Evolutionary conservation across 805 yeast genomes (phyloP), one percentile per base, ranked within the genome.

Genomic region (Candida schatavii): DNA sequence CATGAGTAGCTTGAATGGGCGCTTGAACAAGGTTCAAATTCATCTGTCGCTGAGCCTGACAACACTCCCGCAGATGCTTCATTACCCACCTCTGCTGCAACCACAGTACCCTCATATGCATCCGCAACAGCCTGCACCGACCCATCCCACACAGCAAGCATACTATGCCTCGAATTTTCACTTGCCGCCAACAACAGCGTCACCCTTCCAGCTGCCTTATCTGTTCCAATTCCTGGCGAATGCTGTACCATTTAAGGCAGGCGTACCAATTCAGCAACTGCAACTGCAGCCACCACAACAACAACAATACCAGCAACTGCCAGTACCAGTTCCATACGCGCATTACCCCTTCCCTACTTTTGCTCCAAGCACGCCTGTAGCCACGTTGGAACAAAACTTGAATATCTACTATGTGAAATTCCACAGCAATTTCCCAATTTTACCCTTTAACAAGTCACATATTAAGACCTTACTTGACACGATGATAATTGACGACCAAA

Each of bases 381-480:
- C 55, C 37, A 37, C 52, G 5, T 40, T 68, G 6, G 71, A 68
- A 22, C 43, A 46, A 15, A 68, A 68, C 47, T 43, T 74, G 15
- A 66, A 62, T 27, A 42, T 60, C 3, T 77, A 77, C 50, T 77
- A 74, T 48, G 33, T 60, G 5, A 67, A 61, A 33, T 64, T 72
- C 49, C 81, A 77, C 48, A 41, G 46, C 1, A 65, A 60, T 35
- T 71, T 74, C 46, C 80, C 81, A 5, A 55, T 77, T 3, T 56
- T 78, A 20, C 73, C 78, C 1, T 57, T 59, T 42, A 56, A 64
- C 39, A 54, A 55, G 17, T 49, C 51, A 14, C 49, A 51, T 14
- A 45, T 71, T 4, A 25, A 52, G n/a, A 44, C 53, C 4, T 39
- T 67, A 0, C 34, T 48, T 13, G 48, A 50, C 11, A 51, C 54